These are phyloP conservation scores for Boletus edulis DNA, from an alignment of 768 basidiomycete genomes.

Conservation along the genomic window DNA sequence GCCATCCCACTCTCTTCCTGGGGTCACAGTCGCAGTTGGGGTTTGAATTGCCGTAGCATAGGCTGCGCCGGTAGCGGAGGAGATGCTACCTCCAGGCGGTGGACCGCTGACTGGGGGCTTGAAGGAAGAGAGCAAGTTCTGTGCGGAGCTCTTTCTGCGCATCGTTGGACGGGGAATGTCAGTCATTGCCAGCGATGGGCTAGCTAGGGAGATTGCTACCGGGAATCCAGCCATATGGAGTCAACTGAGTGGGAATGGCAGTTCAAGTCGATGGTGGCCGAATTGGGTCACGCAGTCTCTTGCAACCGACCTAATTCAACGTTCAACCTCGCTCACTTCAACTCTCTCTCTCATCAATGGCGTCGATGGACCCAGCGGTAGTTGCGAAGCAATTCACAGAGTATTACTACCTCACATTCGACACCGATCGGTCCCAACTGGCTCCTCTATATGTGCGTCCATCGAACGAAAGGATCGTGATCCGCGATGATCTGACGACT, in stretches of 20 bases:
- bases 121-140: constrained; percentile 79
- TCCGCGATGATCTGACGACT: constrained; percentile 26
- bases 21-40: constrained; percentile 37
- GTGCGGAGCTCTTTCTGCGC: constrained; percentile 84
- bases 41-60: constrained; percentile 36
- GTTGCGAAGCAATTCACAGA: constrained; percentile 78
- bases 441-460: constrained; percentile 72
- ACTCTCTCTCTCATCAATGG: constrained; percentile 19
- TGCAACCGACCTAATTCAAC: constrained; percentile 1
- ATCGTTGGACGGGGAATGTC: constrained; percentile 52
- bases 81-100: constrained; percentile 32
- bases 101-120: constrained; percentile 35
- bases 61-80: constrained; percentile 37
- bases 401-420: constrained; percentile 85
- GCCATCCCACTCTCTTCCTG: constrained; percentile 66
- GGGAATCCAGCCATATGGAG: constrained; percentile 19
- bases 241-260: background rate
- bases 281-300: constrained; percentile 14
- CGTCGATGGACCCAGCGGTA: constrained; percentile 68
- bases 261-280: constrained; percentile 2
- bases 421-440: constrained; percentile 56
- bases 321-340: background rate
- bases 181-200: constrained; percentile 8
- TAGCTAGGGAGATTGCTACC: constrained; percentile 4
- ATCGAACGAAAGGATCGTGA: constrained; percentile 8